These are phyloP conservation scores for Salix viminalis DNA, from an alignment of 345 rosid species.

Conservation along the genomic window DNA sequence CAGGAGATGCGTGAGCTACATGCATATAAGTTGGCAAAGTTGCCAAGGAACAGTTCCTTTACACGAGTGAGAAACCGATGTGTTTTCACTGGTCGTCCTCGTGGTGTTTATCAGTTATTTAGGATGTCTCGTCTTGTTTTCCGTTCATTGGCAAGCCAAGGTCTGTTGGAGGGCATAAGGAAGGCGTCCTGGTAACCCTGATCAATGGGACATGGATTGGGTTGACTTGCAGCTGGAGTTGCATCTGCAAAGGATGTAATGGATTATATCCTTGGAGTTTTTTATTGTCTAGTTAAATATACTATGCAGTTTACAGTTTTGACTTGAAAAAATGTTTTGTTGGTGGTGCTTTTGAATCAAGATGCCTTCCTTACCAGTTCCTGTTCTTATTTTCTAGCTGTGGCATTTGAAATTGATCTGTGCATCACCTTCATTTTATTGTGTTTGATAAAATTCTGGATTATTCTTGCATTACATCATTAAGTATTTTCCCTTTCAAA, in stretches of 20 bases:
- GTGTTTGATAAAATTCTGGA: neutral
- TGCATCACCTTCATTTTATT: neutral
- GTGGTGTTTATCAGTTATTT: slow-evolving; percentile 40
- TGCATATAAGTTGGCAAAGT: slow-evolving; percentile 41
- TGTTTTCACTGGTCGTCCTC: slow-evolving; percentile 52
- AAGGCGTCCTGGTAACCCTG: slow-evolving; percentile 39
- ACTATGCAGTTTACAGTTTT: neutral
- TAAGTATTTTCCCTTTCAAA: neutral
- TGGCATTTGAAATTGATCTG: neutral
- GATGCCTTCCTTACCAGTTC: neutral
- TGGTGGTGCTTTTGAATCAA: neutral
- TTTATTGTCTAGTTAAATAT: neutral
- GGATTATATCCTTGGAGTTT: neutral
- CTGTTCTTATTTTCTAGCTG: neutral
- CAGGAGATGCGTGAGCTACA: slow-evolving; percentile 46
- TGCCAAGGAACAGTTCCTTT: slow-evolving; percentile 65
- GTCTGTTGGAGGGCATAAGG: slow-evolving; percentile 33
- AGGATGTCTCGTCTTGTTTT: slow-evolving; percentile 47
- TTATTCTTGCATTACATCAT: neutral
- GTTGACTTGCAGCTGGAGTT: neutral
- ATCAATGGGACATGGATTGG: neutral
- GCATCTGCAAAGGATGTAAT: neutral
- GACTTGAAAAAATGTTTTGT: neutral
- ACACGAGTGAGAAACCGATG: slow-evolving; percentile 52
- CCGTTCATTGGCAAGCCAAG: slow-evolving; percentile 30